Conservation (phyloP, 306 rosid genomes). For the Heteromeles arbutifolia region DNA sequence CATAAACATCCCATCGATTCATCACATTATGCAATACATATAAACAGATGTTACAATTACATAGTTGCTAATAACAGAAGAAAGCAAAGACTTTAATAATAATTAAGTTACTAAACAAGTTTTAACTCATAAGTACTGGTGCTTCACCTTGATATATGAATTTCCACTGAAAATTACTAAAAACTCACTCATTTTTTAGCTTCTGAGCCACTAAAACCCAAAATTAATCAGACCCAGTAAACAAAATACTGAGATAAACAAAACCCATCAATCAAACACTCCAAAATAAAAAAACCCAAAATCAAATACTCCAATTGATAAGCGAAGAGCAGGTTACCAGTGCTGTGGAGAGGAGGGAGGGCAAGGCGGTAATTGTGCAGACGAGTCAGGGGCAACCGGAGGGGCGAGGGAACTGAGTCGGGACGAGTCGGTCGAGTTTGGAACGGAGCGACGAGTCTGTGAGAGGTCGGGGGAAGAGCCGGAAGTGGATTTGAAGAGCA, state of each 20-base stretch:
- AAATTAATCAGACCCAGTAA: neutral
- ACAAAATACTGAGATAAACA: neutral
- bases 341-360: conserved; percentile 27
- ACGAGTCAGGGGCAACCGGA: conserved; percentile 23
- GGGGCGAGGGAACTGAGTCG: neutral
- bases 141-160: neutral
- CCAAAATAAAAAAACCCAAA: neutral
- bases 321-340: conserved; percentile 28
- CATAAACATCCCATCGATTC: neutral
- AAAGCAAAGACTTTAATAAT: neutral
- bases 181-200: neutral
- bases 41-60: too few relatives aligned
- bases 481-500: conserved; percentile 31
- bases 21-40: neutral
- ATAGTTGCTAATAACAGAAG: too few relatives aligned
- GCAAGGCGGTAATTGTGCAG: conserved; percentile 26
- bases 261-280: neutral
- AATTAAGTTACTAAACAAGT: neutral
- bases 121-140: neutral
- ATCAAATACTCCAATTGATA: neutral
- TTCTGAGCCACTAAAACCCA: neutral
- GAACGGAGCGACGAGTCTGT: conserved; percentile 22
- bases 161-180: neutral
- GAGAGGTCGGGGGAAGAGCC: conserved; percentile 23
- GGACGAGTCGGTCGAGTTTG: conserved; percentile 12